Evolutionary conservation across 73 alveolate species (phyloP).

Genomic region (Paramecium biaurelia): DNA sequence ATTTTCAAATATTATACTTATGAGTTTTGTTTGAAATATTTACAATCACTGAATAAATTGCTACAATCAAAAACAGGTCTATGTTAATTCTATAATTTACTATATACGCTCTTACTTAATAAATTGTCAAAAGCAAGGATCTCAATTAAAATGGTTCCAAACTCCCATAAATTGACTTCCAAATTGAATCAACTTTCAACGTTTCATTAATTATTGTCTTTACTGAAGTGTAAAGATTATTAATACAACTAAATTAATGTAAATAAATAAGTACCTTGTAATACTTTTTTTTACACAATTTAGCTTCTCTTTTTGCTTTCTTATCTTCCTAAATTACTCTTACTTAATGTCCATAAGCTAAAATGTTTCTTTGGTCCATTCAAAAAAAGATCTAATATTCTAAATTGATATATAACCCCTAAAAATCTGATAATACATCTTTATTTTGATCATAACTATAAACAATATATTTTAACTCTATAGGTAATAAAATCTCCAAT

Average conservation of each 20-base stretch:
- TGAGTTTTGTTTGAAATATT: neutral
- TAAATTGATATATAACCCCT: neutral
- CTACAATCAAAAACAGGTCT: neutral
- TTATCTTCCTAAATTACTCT: neutral
- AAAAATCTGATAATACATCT: neutral
- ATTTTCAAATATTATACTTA: neutral
- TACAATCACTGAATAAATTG: neutral
- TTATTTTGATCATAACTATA: conserved; percentile 1
- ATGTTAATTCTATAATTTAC: neutral
- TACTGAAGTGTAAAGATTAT: neutral
- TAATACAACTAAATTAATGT: neutral
- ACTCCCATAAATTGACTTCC: neutral
- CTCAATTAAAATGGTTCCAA: neutral
- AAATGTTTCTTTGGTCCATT: neutral
- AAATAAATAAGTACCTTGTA: neutral
- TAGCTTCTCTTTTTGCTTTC: neutral
- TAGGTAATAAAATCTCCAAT: neutral
- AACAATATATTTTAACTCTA: neutral
- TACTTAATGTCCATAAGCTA: neutral
- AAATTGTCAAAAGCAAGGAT: neutral
- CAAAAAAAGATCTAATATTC: neutral
- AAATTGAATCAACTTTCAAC: neutral
- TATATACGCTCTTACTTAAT: neutral
- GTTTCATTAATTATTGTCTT: neutral
- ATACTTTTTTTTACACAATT: neutral